phyloP scores from a whole-genome alignment of 176 grass and related monocot genomes.

The Poa annua region DNA sequence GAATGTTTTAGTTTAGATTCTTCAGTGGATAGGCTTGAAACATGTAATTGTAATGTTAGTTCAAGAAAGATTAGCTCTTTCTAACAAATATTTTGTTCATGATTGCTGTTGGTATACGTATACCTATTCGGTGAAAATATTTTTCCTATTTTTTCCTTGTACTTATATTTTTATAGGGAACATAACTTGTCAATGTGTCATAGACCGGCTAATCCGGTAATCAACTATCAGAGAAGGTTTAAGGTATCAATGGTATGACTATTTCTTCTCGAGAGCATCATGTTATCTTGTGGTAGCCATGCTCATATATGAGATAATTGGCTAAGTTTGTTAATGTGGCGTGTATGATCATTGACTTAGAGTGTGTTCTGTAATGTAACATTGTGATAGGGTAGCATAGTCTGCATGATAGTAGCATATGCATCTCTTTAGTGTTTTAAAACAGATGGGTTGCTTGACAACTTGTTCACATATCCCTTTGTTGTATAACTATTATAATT shows the following conservation, averaged over 20 bases:
- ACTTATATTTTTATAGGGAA: neutral
- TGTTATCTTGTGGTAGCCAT: neutral
- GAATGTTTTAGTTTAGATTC: conserved; percentile 54
- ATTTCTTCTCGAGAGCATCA: neutral
- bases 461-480: neutral
- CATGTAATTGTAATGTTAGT: conserved; percentile 55
- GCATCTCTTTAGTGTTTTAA: neutral
- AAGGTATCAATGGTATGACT: neutral
- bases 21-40: conserved; percentile 49
- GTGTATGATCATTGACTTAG: neutral
- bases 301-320: conserved; percentile 8
- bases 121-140: neutral
- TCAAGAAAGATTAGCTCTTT: conserved; percentile 47
- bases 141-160: neutral
- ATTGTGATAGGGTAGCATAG: neutral
- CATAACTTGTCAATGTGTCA: neutral
- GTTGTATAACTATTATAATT: neutral
- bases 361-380: neutral
- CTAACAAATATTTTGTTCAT: conserved; percentile 13
- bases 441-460: neutral
- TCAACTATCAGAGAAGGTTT: neutral
- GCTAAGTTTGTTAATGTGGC: neutral
- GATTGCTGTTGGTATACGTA: conserved; percentile 23
- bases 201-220: neutral
- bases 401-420: neutral